Evolutionary conservation across 1,139 yeast genomes (phyloP).

Genomic region (Geotrichum bryndzae): DNA sequence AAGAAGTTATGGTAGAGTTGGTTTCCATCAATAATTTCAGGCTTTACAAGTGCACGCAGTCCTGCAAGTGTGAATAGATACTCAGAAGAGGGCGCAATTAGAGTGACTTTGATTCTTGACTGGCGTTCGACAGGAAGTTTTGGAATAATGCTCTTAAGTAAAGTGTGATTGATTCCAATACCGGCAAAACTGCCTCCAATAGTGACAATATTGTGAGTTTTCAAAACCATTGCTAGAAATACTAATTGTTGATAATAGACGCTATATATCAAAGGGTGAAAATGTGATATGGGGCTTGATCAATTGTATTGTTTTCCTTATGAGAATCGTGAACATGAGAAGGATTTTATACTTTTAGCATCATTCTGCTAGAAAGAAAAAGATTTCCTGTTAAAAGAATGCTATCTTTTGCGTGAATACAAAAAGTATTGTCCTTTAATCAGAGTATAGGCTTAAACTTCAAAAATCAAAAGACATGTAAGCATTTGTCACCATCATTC

Average conservation of each 20-base stretch:
- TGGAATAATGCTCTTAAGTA: constrained; percentile 1
- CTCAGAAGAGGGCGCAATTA: constrained; percentile 8
- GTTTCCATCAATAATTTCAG: constrained; percentile 7
- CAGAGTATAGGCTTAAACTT: not conserved
- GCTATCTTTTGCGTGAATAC: not conserved
- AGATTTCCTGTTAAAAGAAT: not conserved
- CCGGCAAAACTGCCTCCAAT: constrained; percentile 12
- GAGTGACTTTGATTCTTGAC: not conserved
- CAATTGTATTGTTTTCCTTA: not conserved
- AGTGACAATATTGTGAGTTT: constrained; percentile 7
- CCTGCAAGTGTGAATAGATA: constrained; percentile 2
- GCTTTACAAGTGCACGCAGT: constrained; percentile 7
- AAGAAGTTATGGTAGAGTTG: not conserved
- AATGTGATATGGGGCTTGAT: not conserved
- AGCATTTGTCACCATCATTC: not conserved
- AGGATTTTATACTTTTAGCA: not conserved
- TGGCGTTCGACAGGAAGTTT: not conserved
- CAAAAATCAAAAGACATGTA: not conserved
- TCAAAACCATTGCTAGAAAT: not conserved
- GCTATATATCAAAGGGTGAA: not conserved
- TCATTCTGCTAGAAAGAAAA: not conserved
- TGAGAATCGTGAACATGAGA: not conserved
- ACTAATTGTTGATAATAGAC: not conserved
- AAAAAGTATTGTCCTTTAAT: not conserved
- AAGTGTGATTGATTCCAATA: not conserved